These are phyloP conservation scores for Kickxella alabastrina DNA, from an alignment of 192 early-diverging fungal species.

Conservation along the genomic window DNA sequence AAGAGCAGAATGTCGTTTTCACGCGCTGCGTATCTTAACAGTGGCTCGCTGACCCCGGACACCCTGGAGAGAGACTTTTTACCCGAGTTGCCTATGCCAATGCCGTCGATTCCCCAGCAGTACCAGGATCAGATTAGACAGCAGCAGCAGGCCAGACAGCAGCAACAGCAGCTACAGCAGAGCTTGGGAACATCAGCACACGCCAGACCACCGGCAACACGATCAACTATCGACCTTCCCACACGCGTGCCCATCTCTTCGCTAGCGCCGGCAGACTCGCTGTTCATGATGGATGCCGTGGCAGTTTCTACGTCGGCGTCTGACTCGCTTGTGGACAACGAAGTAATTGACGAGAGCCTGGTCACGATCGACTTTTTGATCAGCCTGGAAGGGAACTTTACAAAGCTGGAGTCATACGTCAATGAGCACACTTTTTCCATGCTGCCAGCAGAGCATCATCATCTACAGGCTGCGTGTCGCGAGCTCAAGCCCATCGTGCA, in stretches of 20 bases:
- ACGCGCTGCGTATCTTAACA: conserved; percentile 14
- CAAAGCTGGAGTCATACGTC: conserved; percentile 28
- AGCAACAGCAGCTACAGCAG: neutral
- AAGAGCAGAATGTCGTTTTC: conserved; percentile 45
- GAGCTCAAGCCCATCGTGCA: conserved; percentile 50
- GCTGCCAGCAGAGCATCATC: neutral
- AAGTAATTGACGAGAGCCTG: conserved; percentile 39
- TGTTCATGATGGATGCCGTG: conserved; percentile 10
- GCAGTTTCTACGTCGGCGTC: conserved; percentile 26
- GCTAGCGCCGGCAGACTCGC: neutral
- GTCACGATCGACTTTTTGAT: conserved; percentile 48
- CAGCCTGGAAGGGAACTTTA: conserved; percentile 39
- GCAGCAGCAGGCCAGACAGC: conserved; percentile 1
- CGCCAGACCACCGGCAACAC: neutral
- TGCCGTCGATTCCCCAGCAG: conserved; percentile 11
- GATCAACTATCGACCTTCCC: conserved; percentile 37
- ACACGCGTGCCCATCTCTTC: neutral
- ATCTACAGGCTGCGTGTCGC: conserved; percentile 19
- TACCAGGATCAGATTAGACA: neutral
- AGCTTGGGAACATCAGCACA: neutral
- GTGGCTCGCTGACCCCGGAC: conserved; percentile 12
- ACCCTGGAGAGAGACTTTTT: conserved; percentile 6
- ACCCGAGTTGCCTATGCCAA: conserved; percentile 15
- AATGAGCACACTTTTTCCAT: neutral
- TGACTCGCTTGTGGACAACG: conserved; percentile 40